These are phyloP conservation scores for Corrigiola litoralis DNA, from an alignment of 179 eudicot genomes.

Conservation along the genomic window DNA sequence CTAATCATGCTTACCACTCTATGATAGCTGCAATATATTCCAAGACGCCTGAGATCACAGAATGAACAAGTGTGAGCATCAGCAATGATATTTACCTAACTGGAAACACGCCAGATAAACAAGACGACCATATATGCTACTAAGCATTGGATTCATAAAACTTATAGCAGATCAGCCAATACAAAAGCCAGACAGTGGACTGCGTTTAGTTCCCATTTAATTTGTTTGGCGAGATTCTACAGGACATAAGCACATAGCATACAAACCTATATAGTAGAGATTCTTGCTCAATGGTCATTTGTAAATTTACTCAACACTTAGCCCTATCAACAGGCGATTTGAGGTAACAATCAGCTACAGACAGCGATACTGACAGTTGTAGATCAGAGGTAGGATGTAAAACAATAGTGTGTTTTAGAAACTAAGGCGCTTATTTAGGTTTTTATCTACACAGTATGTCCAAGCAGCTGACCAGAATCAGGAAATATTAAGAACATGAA, in stretches of 20 bases:
- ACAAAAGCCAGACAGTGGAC: not conserved
- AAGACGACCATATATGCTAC: not conserved
- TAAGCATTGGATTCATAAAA: not conserved
- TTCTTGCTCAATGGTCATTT: not conserved
- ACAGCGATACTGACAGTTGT: not conserved
- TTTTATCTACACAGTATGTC: not conserved
- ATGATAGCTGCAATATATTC: conserved; percentile 75
- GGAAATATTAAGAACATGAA: too few relatives aligned
- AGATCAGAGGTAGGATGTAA: not conserved
- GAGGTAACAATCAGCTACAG: not conserved
- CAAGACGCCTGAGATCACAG: conserved; percentile 57
- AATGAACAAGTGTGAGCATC: conserved; percentile 4
- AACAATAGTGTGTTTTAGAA: not conserved
- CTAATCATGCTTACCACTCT: conserved; percentile 45
- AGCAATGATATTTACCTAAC: not conserved
- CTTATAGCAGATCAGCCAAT: not conserved
- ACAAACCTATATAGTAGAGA: not conserved
- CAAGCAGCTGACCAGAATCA: not conserved
- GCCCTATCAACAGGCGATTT: not conserved
- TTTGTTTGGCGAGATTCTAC: not conserved
- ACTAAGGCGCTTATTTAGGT: not conserved
- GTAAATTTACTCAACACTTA: too few relatives aligned
- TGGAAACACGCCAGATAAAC: not conserved
- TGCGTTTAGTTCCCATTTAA: not conserved
- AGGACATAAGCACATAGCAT: not conserved